phyloP scores from a whole-genome alignment of 768 basidiomycete genomes.

The Boletus subcaerulescens region DNA sequence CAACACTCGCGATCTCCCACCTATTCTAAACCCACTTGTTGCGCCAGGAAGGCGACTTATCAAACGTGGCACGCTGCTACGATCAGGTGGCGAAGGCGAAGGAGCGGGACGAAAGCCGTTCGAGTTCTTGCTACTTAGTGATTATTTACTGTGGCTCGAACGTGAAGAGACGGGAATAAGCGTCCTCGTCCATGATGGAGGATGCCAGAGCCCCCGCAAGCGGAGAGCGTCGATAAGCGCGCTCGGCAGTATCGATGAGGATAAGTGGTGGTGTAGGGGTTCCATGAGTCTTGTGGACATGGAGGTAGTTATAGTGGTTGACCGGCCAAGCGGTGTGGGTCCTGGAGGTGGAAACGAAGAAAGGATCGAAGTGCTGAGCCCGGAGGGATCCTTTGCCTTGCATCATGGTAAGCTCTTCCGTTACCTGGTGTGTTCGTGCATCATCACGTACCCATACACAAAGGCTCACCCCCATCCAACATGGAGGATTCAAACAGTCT shows the following conservation, averaged over 20 bases:
- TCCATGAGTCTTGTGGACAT: conserved; percentile 67
- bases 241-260: conserved; percentile 44
- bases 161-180: conserved; percentile 40
- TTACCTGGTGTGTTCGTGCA: neutral
- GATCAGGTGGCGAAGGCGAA: conserved; percentile 45
- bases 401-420: conserved; percentile 52
- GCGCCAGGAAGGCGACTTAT: conserved; percentile 77
- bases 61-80: conserved; percentile 60
- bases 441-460: neutral
- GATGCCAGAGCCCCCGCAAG: conserved; percentile 15
- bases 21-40: conserved; percentile 75
- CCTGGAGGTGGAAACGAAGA: conserved; percentile 40
- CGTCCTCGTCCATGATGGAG: conserved; percentile 18
- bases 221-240: conserved; percentile 17
- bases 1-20: conserved; percentile 70
- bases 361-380: conserved; percentile 71
- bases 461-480: conserved; percentile 4
- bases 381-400: conserved; percentile 71
- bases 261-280: conserved; percentile 74
- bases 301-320: conserved; percentile 59
- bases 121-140: conserved; percentile 82
- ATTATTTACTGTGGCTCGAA: conserved; percentile 76
- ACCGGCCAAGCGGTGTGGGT: conserved; percentile 21
- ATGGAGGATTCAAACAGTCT: conserved; percentile 11
- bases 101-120: conserved; percentile 35